Evolutionary conservation across 2,329 filamentous ascomycete genomes (phyloP), one percentile per base, ranked within the genome.

Genomic region (Pseudogymnoascus sp.): DNA sequence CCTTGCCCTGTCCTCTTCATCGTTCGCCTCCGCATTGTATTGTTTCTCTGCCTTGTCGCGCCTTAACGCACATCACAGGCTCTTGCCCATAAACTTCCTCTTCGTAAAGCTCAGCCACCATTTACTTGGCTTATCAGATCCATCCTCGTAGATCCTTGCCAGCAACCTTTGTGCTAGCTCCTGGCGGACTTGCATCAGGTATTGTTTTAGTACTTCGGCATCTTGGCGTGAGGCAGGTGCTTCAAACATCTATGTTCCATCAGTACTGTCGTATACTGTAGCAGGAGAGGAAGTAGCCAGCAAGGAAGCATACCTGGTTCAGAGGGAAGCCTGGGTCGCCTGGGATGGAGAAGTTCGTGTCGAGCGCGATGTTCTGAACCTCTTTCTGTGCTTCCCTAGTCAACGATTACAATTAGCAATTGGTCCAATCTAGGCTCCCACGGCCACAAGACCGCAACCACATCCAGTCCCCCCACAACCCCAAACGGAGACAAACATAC

Each of bases 21-120:
- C 28, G n/a, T 57, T 19, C 28, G 8, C 1, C n/a, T 4, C 1
- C 7, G n/a, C 26, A 7, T 21, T 57, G n/a, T 57, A 19, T 31
- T 33, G 26, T 31, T 36, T 28, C 17, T 36, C 19, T 7, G 19
- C 1, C 23, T 2, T n/a, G 4, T 40, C 23, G n/a, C 59, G n/a
- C 4, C 17, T 3, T 35, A 60, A 23, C 19, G 28, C 17, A 40
- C 15, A 36, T 76, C 81, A 93, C 78, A 95, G 80, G 69, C 85
- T 84, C 86, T 97, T 97, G 76, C 93, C 93, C 95, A 99, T 97
- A 75, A 99, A 99, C 86, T 97, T 97, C 79, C 95, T 88, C 87
- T 97, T 97, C 62, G 90, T 91, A 76, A 97, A 99, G 82, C 95
- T 97, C 76, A 99, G 78, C 95, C 95, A 99, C 91, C 93, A 97